phyloP scores from a whole-genome alignment of 345 rosid genomes.

The Lenwebbia sp. region DNA sequence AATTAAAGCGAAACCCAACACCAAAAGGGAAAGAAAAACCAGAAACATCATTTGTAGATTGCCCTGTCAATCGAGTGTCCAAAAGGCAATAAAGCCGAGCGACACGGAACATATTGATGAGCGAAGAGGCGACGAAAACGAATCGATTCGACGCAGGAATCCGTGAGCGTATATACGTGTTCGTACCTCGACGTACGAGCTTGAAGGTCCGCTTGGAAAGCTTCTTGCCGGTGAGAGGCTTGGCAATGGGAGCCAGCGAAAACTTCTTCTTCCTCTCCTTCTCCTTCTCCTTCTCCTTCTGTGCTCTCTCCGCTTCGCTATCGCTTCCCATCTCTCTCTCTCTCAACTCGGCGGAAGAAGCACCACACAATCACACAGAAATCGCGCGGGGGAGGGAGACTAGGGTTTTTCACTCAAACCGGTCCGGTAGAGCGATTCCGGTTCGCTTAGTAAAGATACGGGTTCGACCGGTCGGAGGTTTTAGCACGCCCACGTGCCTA shows the following conservation, averaged over 20 bases:
- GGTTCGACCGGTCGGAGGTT: not conserved
- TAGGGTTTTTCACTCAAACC: not conserved
- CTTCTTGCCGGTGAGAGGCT: slow-evolving; percentile 89
- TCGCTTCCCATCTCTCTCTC: slow-evolving; percentile 7
- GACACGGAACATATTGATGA: not conserved
- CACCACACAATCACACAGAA: not conserved
- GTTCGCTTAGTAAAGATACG: not conserved
- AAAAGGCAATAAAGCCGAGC: not conserved
- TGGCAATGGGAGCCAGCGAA: slow-evolving; percentile 77
- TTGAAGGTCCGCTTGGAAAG: slow-evolving; percentile 77
- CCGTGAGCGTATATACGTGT: not conserved
- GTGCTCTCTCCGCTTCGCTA: slow-evolving; percentile 65
- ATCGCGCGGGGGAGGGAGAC: not conserved
- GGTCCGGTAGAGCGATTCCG: not conserved
- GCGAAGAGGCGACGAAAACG: no score
- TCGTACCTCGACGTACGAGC: slow-evolving; percentile 73
- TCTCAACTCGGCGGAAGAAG: not conserved
- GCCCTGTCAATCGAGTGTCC: not conserved
- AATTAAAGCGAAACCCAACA: not conserved
- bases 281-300: slow-evolving; percentile 55
- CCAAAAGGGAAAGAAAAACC: not conserved
- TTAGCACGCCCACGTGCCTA: not conserved
- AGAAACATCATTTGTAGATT: not conserved
- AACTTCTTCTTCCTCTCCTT: slow-evolving; percentile 47
- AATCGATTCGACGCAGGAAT: not conserved